These are phyloP conservation scores for Iris pallida DNA, from an alignment of 116 monocot genomes.

Conservation along the genomic window DNA sequence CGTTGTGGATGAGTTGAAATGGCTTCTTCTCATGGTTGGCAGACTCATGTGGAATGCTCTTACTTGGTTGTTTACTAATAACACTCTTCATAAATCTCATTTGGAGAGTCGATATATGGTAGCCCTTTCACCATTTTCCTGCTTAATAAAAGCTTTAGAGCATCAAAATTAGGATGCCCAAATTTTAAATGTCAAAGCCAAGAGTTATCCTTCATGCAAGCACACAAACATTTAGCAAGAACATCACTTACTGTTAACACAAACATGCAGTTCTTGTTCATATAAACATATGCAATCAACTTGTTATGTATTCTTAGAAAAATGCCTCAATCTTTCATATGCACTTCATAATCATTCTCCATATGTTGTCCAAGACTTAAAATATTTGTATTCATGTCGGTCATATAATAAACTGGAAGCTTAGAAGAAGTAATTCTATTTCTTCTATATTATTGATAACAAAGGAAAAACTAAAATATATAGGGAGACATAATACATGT, in stretches of 20 bases:
- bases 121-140: constrained; percentile 7
- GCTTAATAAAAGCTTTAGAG: neutral
- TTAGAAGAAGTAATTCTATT: no score
- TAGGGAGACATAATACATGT: no score
- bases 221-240: constrained; percentile 5
- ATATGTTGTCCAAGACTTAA: neutral
- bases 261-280: neutral
- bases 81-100: neutral
- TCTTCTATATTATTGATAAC: no score
- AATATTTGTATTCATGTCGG: neutral
- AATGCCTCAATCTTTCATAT: neutral
- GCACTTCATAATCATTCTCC: constrained; percentile 5
- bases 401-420: constrained; percentile 7
- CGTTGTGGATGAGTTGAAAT: constrained; percentile 5
- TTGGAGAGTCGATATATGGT: neutral
- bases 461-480: no score
- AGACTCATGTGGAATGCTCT: neutral
- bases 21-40: neutral
- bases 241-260: neutral
- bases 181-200: constrained; percentile 2
- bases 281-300: constrained; percentile 6
- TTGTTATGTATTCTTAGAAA: neutral
- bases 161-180: constrained; percentile 1
- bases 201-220: neutral
- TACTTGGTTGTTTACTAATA: neutral